Evolutionary conservation across 257 asterid species (phyloP), one percentile per base, ranked within the genome.

Genomic region (Scutellaria barbata): DNA sequence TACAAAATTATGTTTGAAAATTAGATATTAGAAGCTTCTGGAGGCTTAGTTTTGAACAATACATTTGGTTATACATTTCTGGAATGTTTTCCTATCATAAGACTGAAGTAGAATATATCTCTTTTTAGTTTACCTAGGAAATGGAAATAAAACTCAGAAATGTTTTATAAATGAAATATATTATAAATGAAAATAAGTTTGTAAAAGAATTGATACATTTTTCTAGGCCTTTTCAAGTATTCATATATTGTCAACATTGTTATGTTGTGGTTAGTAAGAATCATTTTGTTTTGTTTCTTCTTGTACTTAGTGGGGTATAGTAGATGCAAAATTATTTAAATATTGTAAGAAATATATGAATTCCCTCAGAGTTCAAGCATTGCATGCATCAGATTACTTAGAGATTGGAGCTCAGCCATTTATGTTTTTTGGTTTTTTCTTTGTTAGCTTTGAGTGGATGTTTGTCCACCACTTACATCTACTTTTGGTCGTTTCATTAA

Each of bases 61-160:
- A 37, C 64, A 16, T 60, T 60, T 7, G 40, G 4, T 30, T 17
- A 48, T 67, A 17, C 30, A 56, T 39, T 63, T 64, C 48, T n/a
- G 37, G 25, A 43, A 63, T 39, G 39, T 46, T 35, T 17, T 74
- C 53, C 53, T 5, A 37, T 55, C 35, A 16, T 35, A 51, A 46
- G 57, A 40, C n/a, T 68, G 51, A 50, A 62, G 33, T 39, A 37
- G 17, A 53, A 4, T 58, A 65, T 74, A 18, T 41, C 11, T 13
- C 35, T 45, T 45, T 43, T 46, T 8, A 59, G 33, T 47, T 47
- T 74, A 37, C 73, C 59, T 57, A 74, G 68, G 14, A 20, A 16
- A 54, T 25, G 16, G 51, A 10, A 53, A 75, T 30, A 3, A 75
- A 16, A 8, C 58, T 12, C 11, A 16, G 39, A 11, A n/a, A n/a